phyloP scores from a whole-genome alignment of 345 rosid genomes.

The Linum usitatissimum region DNA sequence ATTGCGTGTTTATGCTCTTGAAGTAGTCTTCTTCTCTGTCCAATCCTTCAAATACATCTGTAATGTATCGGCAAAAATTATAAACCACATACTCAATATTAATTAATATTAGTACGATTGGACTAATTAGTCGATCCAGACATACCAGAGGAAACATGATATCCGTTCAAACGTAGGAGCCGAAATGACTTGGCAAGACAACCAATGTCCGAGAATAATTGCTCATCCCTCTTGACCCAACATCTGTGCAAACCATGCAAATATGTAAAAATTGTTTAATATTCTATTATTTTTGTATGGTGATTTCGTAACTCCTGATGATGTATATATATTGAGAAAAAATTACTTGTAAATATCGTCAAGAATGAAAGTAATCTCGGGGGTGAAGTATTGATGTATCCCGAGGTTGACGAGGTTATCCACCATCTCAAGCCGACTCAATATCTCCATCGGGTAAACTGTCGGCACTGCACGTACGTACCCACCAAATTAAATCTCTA shows the following conservation, averaged over 20 bases:
- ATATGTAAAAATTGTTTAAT: neutral
- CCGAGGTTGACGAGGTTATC: neutral
- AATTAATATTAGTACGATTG: neutral
- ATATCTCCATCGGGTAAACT: neutral
- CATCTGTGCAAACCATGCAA: neutral
- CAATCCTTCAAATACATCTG: constrained; percentile 6
- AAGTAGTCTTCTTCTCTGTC: neutral
- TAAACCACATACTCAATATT: too few relatives aligned
- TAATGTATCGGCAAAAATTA: neutral
- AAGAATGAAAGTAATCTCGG: neutral
- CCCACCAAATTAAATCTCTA: too few relatives aligned
- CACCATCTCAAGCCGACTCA: neutral
- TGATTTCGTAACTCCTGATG: neutral
- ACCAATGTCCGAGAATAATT: neutral
- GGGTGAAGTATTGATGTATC: neutral
- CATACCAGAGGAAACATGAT: neutral
- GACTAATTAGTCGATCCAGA: neutral
- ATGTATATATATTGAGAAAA: neutral
- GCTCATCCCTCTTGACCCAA: neutral
- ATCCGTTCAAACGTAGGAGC: neutral
- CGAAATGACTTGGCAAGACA: neutral
- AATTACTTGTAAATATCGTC: neutral
- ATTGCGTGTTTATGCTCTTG: neutral
- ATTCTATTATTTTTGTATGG: neutral
- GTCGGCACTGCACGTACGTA: neutral